A percentile compares a stretch with the other conserved stretches of the same genome.
These are phyloP conservation scores for Hypoxylon cercidicola DNA, from an alignment of 495 filamentous ascomycete species.

Conservation along the genomic window DNA sequence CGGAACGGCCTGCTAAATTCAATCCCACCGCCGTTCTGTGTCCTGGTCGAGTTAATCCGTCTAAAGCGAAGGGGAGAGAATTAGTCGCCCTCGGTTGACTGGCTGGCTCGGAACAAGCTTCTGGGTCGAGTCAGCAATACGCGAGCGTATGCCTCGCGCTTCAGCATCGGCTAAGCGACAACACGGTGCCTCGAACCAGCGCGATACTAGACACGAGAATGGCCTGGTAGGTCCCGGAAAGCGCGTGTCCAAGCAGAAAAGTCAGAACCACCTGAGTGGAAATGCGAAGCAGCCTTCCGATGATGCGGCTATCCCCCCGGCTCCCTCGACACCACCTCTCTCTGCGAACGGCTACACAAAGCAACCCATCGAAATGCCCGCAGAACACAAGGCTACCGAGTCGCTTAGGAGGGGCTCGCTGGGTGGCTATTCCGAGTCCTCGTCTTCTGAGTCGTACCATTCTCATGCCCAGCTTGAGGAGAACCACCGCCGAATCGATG, in stretches of 20 bases:
- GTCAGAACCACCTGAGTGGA: slow-evolving; percentile 63
- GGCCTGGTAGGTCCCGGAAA: slow-evolving; percentile 85
- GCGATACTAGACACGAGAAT: slow-evolving; percentile 88
- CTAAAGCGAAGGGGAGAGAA: slow-evolving; percentile 16
- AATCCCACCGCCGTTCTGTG: slow-evolving; percentile 11
- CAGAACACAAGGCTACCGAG: slow-evolving; percentile 52
- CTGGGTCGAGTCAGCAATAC: slow-evolving; percentile 57
- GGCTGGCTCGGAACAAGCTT: slow-evolving; percentile 63
- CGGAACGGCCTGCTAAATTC: slow-evolving; percentile 10
- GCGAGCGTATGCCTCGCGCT: slow-evolving; percentile 75
- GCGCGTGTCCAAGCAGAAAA: slow-evolving; percentile 74
- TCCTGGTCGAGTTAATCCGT: slow-evolving; percentile 10
- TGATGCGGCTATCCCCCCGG: slow-evolving; percentile 56
- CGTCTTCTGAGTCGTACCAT: slow-evolving; percentile 58
- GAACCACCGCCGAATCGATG: slow-evolving; percentile 68
- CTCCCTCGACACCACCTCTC: slow-evolving; percentile 49
- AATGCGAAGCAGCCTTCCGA: slow-evolving; percentile 64
- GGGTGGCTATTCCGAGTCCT: slow-evolving; percentile 59
- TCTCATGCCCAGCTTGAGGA: slow-evolving; percentile 54
- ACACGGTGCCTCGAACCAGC: slow-evolving; percentile 70
- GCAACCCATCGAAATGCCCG: slow-evolving; percentile 52
- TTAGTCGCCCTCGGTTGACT: slow-evolving; percentile 44
- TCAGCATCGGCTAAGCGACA: slow-evolving; percentile 74
- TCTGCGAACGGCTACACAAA: slow-evolving; percentile 51
- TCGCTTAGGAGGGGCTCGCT: slow-evolving; percentile 57